Base-by-base conservation (phyloP, 75 land plant species). In the Cunninghamia lanceolata region DNA sequence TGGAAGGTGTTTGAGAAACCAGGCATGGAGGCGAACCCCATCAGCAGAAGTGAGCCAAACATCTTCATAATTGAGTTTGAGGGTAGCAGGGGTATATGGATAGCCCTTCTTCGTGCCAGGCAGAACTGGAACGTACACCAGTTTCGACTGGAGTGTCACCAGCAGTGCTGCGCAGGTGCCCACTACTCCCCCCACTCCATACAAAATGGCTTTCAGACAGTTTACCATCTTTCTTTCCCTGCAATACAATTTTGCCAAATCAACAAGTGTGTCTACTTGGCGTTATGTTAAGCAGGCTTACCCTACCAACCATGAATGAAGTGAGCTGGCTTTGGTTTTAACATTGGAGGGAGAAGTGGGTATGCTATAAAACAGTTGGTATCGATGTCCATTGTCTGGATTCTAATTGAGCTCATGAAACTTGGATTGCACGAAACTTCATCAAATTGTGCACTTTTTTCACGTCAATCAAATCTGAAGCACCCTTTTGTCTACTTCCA, bases 81-180 rank as follows among this genome's bases (percentile, higher is more conserved):
- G 94, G 10, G 97, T 85, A 10, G 95, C 93, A 10, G 99, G 99
- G 8, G 97, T 95, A 82, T 95, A 92, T 36, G 97, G 91, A 86
- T 98, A 98, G 78, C 95, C 89, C 82, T 93, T 93, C 85, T 89
- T 89, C 88, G 95, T 91, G 68, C 99, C 99, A 0, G 99, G 99
- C 28, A 96, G 82, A 14, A 96, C 97, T 50, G 99, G 99, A 21
- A 98, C 99, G 88, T 98, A 98, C 6, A 98, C 99, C 52, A 98
- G 88, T 87, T 87, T 89, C 95, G 96, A 99, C 89, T 98, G 99
- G 47, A 98, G 92, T 46, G 98, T 93, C 71, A 98, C 95, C 84
- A 98, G 92, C 85, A 94, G 84, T 46, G 93, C 95, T 87, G 95
- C 75, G 66, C 97, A 92, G 15, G 99, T 94, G 85, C 92, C 92